phyloP scores from a whole-genome alignment of 176 grass and related monocot genomes.

The Oryza brachyantha region DNA sequence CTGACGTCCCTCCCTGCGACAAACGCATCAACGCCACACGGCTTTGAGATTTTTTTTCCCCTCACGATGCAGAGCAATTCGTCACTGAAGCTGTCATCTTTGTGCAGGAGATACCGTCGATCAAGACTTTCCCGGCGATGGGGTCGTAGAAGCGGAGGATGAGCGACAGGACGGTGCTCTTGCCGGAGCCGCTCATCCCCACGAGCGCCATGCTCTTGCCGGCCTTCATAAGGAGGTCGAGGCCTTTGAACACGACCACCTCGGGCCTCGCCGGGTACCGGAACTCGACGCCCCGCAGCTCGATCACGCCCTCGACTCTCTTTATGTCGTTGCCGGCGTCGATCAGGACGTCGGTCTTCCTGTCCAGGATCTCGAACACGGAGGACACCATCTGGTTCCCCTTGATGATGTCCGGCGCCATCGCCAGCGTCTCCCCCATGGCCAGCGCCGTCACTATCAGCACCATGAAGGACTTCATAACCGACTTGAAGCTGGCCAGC shows the following conservation, averaged over 20 bases:
- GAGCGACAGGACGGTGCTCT: conserved; percentile 81
- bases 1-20: conserved; percentile 86
- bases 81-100: no score
- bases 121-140: conserved; percentile 66
- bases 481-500: conserved; percentile 76
- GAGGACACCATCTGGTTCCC: conserved; percentile 96
- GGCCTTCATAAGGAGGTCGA: conserved; percentile 78
- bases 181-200: conserved; percentile 93
- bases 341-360: conserved; percentile 66
- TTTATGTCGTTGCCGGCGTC: conserved; percentile 72
- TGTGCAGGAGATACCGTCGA: conserved; percentile 55
- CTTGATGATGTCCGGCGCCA: conserved; percentile 92
- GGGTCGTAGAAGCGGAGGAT: conserved; percentile 89
- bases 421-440: conserved; percentile 80
- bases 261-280: conserved; percentile 78
- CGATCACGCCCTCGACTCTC: conserved; percentile 68
- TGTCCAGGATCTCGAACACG: conserved; percentile 85
- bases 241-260: conserved; percentile 69
- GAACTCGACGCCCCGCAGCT: conserved; percentile 74
- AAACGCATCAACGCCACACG: not conserved
- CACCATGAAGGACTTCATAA: conserved; percentile 98
- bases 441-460: conserved; percentile 87
- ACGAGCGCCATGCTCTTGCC: conserved; percentile 98
- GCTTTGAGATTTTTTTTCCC: not conserved
- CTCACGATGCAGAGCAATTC: not conserved